Evolutionary conservation across 108 stramenopile species (phyloP), one percentile per base, ranked within the genome.

Genomic region (Pinguiococcus pyrenoidosus): DNA sequence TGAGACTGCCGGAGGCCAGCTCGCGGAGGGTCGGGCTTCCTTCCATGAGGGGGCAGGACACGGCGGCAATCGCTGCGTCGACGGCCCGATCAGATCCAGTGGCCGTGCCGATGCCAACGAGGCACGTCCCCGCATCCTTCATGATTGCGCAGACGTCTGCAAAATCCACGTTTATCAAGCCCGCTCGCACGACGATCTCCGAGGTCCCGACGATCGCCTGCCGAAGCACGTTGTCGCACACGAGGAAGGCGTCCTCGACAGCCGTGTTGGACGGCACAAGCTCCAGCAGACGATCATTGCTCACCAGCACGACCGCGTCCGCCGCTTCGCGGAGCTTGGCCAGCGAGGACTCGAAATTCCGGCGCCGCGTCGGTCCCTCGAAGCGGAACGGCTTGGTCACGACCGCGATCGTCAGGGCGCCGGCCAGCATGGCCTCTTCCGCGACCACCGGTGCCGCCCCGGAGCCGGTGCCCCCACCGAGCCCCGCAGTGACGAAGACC

Each of bases 111-210:
- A n/a, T n/a, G n/a, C n/a, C n/a, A n/a, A n/a, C n/a, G n/a, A n/a
- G n/a, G n/a, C n/a, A n/a, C n/a, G n/a, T n/a, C n/a, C n/a, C n/a
- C n/a, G n/a, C n/a, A n/a, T n/a, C n/a, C n/a, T n/a, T n/a, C n/a
- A n/a, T n/a, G n/a, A n/a, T n/a, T n/a, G n/a, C n/a, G n/a, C n/a
- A n/a, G 12, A 82, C 77, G 58, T 82, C 80, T 2, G 80, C 80
- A 37, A 82, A 82, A 54, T 82, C 80, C 6, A 82, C 77, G 56
- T 82, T 82, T 56, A 82, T 68, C 25, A 82, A 37, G 28, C 80
- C 80, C 2, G 77, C 60, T 51, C 75, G 77, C 56, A 79, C 54
- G 46, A 82, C 79, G 54, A 82, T 79, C 44, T 82, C 80, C 13
- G 71, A 71, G 26, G 79, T 82, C 25, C 80, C 77, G 5, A 78